These are phyloP conservation scores for Cryptococcus maquisensis DNA, from an alignment of 1,284 basidiomycete species.

Conservation along the genomic window DNA sequence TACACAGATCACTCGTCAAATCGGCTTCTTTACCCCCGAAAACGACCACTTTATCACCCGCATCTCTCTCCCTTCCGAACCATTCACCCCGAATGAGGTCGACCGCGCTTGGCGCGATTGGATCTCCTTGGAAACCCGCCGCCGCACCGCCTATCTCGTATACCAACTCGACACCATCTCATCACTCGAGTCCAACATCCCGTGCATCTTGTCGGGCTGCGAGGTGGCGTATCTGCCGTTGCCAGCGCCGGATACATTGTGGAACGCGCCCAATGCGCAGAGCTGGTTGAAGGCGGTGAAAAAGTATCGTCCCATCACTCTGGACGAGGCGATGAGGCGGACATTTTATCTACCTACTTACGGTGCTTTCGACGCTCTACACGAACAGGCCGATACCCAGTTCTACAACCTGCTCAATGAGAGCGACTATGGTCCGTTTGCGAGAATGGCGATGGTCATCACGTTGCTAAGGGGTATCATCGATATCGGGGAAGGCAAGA, in stretches of 20 bases:
- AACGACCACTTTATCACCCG: conserved; percentile 37
- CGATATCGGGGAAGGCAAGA: conserved; percentile 49
- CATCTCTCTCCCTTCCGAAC: conserved; percentile 27
- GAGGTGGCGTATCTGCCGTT: conserved; percentile 47
- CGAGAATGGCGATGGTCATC: conserved; percentile 45
- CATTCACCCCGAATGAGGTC: conserved; percentile 37
- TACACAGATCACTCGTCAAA: conserved; percentile 47
- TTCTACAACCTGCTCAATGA: conserved; percentile 37
- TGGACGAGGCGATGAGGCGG: conserved; percentile 45
- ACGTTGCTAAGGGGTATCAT: conserved; percentile 49
- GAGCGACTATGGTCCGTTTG: conserved; percentile 49
- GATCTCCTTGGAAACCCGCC: conserved; percentile 49
- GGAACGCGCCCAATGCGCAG: conserved; percentile 46
- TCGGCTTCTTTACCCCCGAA: conserved; percentile 46
- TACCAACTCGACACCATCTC: conserved; percentile 51
- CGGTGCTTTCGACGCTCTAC: conserved; percentile 39
- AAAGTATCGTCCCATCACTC: conserved; percentile 36
- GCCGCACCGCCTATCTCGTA: conserved; percentile 48
- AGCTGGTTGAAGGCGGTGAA: conserved; percentile 44
- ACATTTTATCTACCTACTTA: conserved; percentile 40
- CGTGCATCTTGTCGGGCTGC: conserved; percentile 39
- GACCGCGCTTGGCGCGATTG: conserved; percentile 48
- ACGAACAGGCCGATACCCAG: conserved; percentile 34
- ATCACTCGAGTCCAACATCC: conserved; percentile 48
- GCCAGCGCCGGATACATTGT: conserved; percentile 49